phyloP scores from a whole-genome alignment of 2,329 filamentous ascomycete species.

The Diplodia corticola region DNA sequence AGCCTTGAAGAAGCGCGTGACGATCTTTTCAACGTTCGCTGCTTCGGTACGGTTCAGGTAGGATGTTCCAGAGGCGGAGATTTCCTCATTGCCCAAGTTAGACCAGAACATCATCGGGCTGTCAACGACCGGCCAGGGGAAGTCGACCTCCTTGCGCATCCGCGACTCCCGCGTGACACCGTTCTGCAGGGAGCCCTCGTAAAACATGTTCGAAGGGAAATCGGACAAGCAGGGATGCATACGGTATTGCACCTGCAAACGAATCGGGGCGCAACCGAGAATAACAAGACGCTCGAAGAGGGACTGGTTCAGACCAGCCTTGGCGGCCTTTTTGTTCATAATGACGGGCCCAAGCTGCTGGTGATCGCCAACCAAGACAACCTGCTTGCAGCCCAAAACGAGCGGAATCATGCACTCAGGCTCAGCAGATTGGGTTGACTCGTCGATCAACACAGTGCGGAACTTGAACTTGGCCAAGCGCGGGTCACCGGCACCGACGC shows the following conservation, averaged over 20 bases:
- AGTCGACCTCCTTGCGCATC: slow-evolving; percentile 89
- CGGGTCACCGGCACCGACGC: slow-evolving; percentile 94
- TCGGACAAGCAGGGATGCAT: slow-evolving; percentile 98
- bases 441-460: slow-evolving; percentile 94
- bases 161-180: slow-evolving; percentile 89
- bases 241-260: slow-evolving; percentile 94
- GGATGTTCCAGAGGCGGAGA: slow-evolving; percentile 94
- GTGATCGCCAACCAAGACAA: slow-evolving; percentile 97
- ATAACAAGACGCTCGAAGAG: slow-evolving; percentile 95
- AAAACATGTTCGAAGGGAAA: slow-evolving; percentile 99
- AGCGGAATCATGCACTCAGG: slow-evolving; percentile 99
- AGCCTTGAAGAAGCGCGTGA: slow-evolving; percentile 98
- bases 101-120: slow-evolving; percentile 99
- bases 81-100: slow-evolving; percentile 95
- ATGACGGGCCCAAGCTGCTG: slow-evolving; percentile 98
- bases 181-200: slow-evolving; percentile 95
- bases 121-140: slow-evolving; percentile 93
- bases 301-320: slow-evolving; percentile 97
- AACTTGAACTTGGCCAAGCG: slow-evolving; percentile 97
- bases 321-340: slow-evolving; percentile 99
- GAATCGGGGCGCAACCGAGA: slow-evolving; percentile 85
- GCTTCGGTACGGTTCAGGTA: slow-evolving; percentile 98
- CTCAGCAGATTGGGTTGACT: slow-evolving; percentile 96
- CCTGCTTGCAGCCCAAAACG: slow-evolving; percentile 96
- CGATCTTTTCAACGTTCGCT: slow-evolving; percentile 96